A percentile compares a stretch with the other conserved stretches of the same genome.
Evolutionary conservation across 805 yeast species (phyloP).

Genomic region (Candida golubevii): DNA sequence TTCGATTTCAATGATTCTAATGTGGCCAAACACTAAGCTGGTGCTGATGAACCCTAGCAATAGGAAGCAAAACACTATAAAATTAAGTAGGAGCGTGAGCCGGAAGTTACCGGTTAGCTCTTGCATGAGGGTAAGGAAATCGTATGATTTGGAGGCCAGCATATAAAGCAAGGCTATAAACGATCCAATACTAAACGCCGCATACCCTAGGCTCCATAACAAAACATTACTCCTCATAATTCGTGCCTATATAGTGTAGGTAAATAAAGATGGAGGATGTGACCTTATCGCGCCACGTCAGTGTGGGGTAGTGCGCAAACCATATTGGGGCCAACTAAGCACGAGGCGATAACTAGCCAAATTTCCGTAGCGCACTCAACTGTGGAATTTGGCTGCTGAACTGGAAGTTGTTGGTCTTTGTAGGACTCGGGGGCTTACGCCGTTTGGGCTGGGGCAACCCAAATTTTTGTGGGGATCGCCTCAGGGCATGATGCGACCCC

Average conservation of each 20-base stretch:
- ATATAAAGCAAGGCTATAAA: constrained; percentile 9
- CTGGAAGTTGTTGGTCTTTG: constrained; percentile 2
- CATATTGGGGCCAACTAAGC: neutral
- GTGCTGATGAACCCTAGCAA: constrained; percentile 28
- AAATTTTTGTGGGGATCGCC: neutral
- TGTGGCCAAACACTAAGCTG: constrained; percentile 61
- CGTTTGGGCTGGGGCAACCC: constrained; percentile 6
- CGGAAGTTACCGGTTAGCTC: constrained; percentile 16
- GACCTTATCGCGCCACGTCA: constrained; percentile 3
- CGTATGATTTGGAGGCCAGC: constrained; percentile 13
- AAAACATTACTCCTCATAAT: constrained; percentile 4
- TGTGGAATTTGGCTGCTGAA: constrained; percentile 14
- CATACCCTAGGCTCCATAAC: constrained; percentile 9
- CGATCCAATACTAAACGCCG: constrained; percentile 11
- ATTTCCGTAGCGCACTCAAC: neutral
- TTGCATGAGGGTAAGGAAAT: constrained; percentile 13
- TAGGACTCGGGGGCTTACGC: constrained; percentile 9
- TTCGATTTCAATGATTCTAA: constrained; percentile 72
- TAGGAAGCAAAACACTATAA: constrained; percentile 13
- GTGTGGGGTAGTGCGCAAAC: constrained; percentile 1
- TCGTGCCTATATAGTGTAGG: neutral
- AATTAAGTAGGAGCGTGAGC: constrained; percentile 15
- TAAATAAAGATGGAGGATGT: neutral
- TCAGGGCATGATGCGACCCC: too few relatives aligned
- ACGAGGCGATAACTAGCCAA: neutral